Percentiles rank a stretch among this genome's conserved stretches.
phyloP scores from a whole-genome alignment of 2,329 filamentous ascomycete species.

The Calycina marina region DNA sequence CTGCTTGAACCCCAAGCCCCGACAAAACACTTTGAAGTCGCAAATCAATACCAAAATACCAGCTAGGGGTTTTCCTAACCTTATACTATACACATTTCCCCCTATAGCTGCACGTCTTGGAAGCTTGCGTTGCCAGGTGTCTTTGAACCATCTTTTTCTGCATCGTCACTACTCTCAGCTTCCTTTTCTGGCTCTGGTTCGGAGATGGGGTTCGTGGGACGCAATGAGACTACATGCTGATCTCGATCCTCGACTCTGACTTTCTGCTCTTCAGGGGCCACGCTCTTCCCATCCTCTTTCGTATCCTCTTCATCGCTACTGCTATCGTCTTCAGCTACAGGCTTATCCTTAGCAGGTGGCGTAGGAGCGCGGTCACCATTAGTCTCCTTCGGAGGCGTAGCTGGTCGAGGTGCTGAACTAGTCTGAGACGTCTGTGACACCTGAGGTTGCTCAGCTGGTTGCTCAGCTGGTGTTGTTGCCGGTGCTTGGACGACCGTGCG shows the following conservation, averaged over 20 bases:
- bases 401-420: conserved; percentile 8
- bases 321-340: conserved; percentile 13
- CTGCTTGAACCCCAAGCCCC: too few species aligned
- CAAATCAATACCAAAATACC: too few species aligned
- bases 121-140: conserved; percentile 44
- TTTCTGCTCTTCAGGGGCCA: conserved; percentile 37
- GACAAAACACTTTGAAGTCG: too few species aligned
- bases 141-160: conserved; percentile 20
- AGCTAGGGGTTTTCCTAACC: too few species aligned
- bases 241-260: conserved; percentile 39
- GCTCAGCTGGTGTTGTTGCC: conserved; percentile 5
- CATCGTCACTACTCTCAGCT: conserved; percentile 21
- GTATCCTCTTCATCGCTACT: conserved; percentile 19
- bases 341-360: conserved; percentile 19
- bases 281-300: conserved; percentile 20
- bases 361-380: conserved; percentile 18
- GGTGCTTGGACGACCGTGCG: conserved; percentile 17
- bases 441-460: not conserved
- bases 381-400: conserved; percentile 9
- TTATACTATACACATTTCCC: too few species aligned
- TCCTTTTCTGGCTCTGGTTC: conserved; percentile 22
- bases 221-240: conserved; percentile 36
- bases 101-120: conserved; percentile 43
- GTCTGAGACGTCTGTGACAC: conserved; percentile 11
- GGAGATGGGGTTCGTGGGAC: conserved; percentile 23